Evolutionary conservation across 116 monocot species (phyloP).

Genomic region (Posidonia oceanica): DNA sequence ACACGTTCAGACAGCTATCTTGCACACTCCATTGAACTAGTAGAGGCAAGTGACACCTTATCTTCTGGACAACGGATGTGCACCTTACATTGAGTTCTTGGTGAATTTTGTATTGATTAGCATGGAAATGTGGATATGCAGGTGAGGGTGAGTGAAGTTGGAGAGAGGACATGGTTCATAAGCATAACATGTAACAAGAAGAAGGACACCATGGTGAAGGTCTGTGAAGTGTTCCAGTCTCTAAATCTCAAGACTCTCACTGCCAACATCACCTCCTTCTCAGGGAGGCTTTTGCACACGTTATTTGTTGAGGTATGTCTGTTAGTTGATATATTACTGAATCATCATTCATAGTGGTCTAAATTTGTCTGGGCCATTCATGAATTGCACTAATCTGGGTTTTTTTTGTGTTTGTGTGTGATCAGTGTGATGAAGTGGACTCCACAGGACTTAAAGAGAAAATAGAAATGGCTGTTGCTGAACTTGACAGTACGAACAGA

Average conservation of each 20-base stretch:
- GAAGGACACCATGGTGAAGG: constrained; percentile 33
- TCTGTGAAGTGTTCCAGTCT: constrained; percentile 43
- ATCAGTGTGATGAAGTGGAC: constrained; percentile 28
- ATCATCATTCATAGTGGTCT: too few species aligned
- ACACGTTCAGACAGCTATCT: background rate
- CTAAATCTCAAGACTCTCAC: constrained; percentile 48
- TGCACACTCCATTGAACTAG: background rate
- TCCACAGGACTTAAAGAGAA: constrained; percentile 19
- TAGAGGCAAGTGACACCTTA: background rate
- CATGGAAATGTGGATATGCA: constrained; percentile 11
- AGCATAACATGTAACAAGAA: constrained; percentile 60
- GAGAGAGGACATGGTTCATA: constrained; percentile 23
- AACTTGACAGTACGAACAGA: constrained; percentile 4
- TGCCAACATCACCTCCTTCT: constrained; percentile 59
- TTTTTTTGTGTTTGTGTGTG: background rate
- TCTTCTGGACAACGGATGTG: too few species aligned
- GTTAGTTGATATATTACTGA: background rate
- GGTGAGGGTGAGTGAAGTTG: constrained; percentile 45
- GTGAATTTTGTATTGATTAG: background rate
- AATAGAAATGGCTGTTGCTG: constrained; percentile 24
- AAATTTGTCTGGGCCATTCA: background rate
- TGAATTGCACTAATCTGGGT: background rate
- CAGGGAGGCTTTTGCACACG: constrained; percentile 51
- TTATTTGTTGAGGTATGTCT: constrained; percentile 48
- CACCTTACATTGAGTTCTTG: too few species aligned